Evolutionary conservation across 1,139 yeast genomes (phyloP).

Genomic region (Candida sojae): DNA sequence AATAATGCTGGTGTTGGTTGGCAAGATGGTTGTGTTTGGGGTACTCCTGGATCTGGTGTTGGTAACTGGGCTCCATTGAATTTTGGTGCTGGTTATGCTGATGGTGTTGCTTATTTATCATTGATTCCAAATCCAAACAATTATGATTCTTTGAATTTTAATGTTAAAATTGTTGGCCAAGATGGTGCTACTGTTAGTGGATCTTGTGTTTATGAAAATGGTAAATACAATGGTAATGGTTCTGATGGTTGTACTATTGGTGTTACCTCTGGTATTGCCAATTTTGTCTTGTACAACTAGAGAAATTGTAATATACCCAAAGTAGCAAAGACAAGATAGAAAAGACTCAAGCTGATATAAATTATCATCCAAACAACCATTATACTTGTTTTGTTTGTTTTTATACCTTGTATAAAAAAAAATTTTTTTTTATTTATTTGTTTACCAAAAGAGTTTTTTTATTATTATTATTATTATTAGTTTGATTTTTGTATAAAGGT

Average conservation of each 20-base stretch:
- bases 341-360: neutral
- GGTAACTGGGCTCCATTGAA: slow-evolving; percentile 88
- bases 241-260: slow-evolving; percentile 79
- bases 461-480: too few relatives aligned
- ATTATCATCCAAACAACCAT: too few relatives aligned
- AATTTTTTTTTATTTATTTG: neutral
- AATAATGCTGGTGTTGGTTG: slow-evolving; percentile 77
- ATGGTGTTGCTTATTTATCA: slow-evolving; percentile 68
- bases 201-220: slow-evolving; percentile 63
- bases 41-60: slow-evolving; percentile 58
- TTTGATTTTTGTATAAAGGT: too few relatives aligned
- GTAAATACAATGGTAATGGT: slow-evolving; percentile 62
- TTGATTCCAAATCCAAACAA: slow-evolving; percentile 85
- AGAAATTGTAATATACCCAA: slow-evolving; percentile 3
- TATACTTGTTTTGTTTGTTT: neutral
- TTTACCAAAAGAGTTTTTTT: neutral
- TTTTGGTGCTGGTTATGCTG: slow-evolving; percentile 71
- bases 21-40: slow-evolving; percentile 80
- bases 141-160: slow-evolving; percentile 59
- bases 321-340: neutral
- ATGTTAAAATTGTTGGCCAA: slow-evolving; percentile 67
- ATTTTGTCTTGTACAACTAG: slow-evolving; percentile 55
- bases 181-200: slow-evolving; percentile 57
- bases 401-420: neutral
- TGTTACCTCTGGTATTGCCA: slow-evolving; percentile 65